Evolutionary conservation across 1,139 yeast genomes (phyloP).

Genomic region (Wickerhamomyces sp.): DNA sequence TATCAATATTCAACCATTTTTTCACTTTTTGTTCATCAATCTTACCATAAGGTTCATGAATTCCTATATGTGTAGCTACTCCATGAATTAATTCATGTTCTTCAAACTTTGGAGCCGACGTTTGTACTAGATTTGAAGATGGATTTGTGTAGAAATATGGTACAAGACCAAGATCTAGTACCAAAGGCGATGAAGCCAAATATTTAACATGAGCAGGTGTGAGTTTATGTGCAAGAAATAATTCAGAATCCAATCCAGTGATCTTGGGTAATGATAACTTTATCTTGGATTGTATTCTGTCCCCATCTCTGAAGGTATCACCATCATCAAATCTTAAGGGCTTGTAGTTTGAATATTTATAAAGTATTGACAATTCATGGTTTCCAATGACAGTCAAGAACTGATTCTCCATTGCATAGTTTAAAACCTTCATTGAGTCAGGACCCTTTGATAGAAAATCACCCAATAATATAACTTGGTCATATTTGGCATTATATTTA

Average conservation of each 20-base stretch:
- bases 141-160: constrained; percentile 36
- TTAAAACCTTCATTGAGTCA: constrained; percentile 62
- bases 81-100: constrained; percentile 36
- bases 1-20: constrained; percentile 36
- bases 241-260: constrained; percentile 49
- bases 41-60: constrained; percentile 45
- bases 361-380: constrained; percentile 54
- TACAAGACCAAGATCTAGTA: constrained; percentile 56
- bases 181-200: constrained; percentile 56
- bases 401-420: constrained; percentile 43
- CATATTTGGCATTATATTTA: constrained; percentile 41
- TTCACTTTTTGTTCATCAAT: constrained; percentile 56
- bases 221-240: constrained; percentile 52
- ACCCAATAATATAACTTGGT: constrained; percentile 69
- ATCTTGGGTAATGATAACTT: background rate
- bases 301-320: constrained; percentile 6
- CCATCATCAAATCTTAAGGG: constrained; percentile 15
- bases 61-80: constrained; percentile 78
- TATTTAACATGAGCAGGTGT: constrained; percentile 57
- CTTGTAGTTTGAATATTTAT: constrained; percentile 21
- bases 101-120: background rate
- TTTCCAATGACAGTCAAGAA: constrained; percentile 82
- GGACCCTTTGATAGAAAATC: constrained; percentile 87
- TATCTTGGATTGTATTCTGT: too few relatives aligned
- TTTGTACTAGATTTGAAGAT: background rate